Conservation (phyloP, 106 monocot genomes). For the Platanthera zijinensis region DNA sequence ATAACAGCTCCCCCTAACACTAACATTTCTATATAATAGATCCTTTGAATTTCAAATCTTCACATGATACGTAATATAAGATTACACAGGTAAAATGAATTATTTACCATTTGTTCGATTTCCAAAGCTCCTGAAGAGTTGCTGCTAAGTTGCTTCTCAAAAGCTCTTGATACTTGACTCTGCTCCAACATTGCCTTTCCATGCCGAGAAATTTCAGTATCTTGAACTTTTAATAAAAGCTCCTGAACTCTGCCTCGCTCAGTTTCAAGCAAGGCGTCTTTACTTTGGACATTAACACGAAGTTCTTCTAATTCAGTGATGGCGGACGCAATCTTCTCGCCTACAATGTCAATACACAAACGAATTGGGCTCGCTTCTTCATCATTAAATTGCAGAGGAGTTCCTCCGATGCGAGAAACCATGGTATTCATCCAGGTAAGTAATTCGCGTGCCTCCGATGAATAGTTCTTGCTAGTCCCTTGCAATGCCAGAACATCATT, state of each 20-base stretch:
- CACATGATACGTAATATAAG: neutral
- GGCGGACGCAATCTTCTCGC: conserved; percentile 34
- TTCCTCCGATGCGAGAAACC: conserved; percentile 40
- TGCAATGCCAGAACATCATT: conserved; percentile 66
- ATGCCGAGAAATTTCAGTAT: conserved; percentile 42
- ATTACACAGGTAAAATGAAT: conserved; percentile 1
- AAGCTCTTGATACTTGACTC: conserved; percentile 19
- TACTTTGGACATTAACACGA: conserved; percentile 35
- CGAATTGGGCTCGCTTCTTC: conserved; percentile 31
- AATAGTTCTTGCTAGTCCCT: conserved; percentile 59
- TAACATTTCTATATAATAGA: neutral
- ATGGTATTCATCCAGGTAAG: conserved; percentile 36
- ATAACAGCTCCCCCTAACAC: neutral
- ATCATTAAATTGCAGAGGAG: conserved; percentile 26
- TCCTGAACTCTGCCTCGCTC: conserved; percentile 61
- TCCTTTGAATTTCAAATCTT: neutral
- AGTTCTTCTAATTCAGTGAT: conserved; percentile 59
- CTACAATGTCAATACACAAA: conserved; percentile 36
- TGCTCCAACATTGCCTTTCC: conserved; percentile 41
- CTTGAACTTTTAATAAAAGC: conserved; percentile 34
- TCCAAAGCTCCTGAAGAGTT: conserved; percentile 44
- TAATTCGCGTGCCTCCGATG: conserved; percentile 38
- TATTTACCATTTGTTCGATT: conserved; percentile 62
- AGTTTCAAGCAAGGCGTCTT: conserved; percentile 65
- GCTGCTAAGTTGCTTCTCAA: conserved; percentile 19